phyloP scores from a whole-genome alignment of 352 stramenopile genomes.

The Globisporangium recalcitrans region DNA sequence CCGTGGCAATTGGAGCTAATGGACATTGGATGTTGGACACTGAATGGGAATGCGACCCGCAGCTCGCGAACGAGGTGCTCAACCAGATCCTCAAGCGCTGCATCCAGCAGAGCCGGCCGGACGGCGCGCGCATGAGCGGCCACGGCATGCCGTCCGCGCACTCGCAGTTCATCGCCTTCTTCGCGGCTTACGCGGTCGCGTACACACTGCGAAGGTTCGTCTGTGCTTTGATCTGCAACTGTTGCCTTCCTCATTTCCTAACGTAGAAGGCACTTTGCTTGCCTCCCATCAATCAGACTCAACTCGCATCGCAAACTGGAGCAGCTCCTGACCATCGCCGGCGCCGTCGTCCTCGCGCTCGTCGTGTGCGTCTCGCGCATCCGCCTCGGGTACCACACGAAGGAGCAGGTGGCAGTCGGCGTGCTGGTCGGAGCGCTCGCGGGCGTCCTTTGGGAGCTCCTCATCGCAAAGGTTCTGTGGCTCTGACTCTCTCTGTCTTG shows the following conservation, averaged over 20 bases:
- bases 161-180: conserved; percentile 81
- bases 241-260: neutral
- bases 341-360: conserved; percentile 32
- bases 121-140: conserved; percentile 57
- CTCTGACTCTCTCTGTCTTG: neutral
- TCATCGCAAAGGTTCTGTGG: conserved; percentile 19
- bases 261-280: neutral
- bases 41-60: neutral
- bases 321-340: conserved; percentile 55
- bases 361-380: conserved; percentile 72
- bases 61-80: conserved; percentile 67
- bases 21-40: neutral
- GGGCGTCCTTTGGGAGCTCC: conserved; percentile 50
- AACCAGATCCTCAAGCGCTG: conserved; percentile 79
- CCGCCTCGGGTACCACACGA: conserved; percentile 73
- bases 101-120: conserved; percentile 64
- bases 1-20: neutral
- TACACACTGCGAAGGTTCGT: conserved; percentile 63
- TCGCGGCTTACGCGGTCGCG: conserved; percentile 57
- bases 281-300: conserved; percentile 28
- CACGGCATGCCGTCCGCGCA: conserved; percentile 77
- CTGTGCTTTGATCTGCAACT: neutral
- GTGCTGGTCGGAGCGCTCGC: conserved; percentile 36
- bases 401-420: conserved; percentile 63
- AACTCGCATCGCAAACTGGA: conserved; percentile 51